A percentile compares a stretch with the other conserved stretches of the same genome.
Evolutionary conservation across 2,329 filamentous ascomycete genomes (phyloP).

Genomic region (Lecanosticta acicola): DNA sequence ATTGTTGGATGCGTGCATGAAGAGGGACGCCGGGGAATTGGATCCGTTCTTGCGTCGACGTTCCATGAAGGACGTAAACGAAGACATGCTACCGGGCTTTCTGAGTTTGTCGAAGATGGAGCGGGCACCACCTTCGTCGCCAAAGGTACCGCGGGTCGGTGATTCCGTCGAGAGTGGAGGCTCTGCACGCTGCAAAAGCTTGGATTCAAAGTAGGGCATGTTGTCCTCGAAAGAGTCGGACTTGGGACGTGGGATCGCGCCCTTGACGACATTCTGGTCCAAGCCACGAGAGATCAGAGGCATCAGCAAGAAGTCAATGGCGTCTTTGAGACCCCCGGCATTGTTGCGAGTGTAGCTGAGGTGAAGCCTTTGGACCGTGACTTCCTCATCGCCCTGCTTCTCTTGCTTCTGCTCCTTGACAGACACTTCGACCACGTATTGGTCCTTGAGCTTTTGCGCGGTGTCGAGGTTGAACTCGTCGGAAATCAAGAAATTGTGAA

Average conservation of each 20-base stretch:
- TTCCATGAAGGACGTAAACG: slow-evolving; percentile 91
- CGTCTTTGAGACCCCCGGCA: slow-evolving; percentile 87
- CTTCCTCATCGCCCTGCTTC: slow-evolving; percentile 37
- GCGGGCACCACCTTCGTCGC: slow-evolving; percentile 73
- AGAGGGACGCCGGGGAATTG: slow-evolving; percentile 65
- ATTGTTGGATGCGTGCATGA: slow-evolving; percentile 78
- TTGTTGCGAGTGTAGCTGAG: slow-evolving; percentile 88
- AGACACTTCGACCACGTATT: slow-evolving; percentile 85
- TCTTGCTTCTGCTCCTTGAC: slow-evolving; percentile 52
- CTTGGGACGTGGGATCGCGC: slow-evolving; percentile 94
- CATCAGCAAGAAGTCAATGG: slow-evolving; percentile 87
- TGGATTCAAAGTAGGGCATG: slow-evolving; percentile 93
- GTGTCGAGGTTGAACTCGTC: slow-evolving; percentile 75
- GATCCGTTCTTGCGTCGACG: slow-evolving; percentile 91
- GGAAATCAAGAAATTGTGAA: slow-evolving; percentile 77
- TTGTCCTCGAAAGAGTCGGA: slow-evolving; percentile 98
- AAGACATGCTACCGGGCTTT: slow-evolving; percentile 90
- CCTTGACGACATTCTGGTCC: slow-evolving; percentile 81
- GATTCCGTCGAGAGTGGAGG: slow-evolving; percentile 74
- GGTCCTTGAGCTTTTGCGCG: slow-evolving; percentile 74
- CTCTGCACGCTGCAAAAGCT: slow-evolving; percentile 88
- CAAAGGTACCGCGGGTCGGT: slow-evolving; percentile 81
- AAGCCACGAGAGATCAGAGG: slow-evolving; percentile 82
- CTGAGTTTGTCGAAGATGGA: slow-evolving; percentile 86
- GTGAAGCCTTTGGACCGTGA: slow-evolving; percentile 42